Evolutionary conservation across 2,329 filamentous ascomycete genomes (phyloP).

Genomic region (Xylariaceae sp.): DNA sequence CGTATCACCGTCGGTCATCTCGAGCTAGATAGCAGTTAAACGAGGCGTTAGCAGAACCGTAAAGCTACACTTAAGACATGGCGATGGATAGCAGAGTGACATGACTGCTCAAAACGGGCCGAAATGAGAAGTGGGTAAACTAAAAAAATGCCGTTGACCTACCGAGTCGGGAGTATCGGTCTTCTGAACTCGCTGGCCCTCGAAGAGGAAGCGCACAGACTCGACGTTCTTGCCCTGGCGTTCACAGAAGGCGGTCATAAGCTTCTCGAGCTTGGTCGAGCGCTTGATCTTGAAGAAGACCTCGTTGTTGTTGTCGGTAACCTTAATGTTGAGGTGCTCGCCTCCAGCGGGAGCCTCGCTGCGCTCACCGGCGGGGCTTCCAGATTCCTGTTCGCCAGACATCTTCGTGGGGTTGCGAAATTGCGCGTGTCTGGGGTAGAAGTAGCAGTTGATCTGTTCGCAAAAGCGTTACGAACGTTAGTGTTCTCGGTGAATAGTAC

Average conservation of each 20-base stretch:
- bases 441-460: not conserved
- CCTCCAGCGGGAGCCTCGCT: slow-evolving; percentile 41
- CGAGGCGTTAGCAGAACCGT: slow-evolving; percentile 4
- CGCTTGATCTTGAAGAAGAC: slow-evolving; percentile 99
- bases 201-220: slow-evolving; percentile 91
- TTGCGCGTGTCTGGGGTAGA: not conserved
- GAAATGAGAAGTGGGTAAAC: not conserved
- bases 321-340: slow-evolving; percentile 97
- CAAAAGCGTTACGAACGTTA: not conserved
- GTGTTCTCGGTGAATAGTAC: too few relatives aligned
- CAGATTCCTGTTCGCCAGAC: slow-evolving; percentile 49
- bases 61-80: not conserved
- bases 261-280: slow-evolving; percentile 89
- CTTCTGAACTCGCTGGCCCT: slow-evolving; percentile 86
- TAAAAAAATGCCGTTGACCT: slow-evolving; percentile 41
- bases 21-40: slow-evolving; percentile 58
- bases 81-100: not conserved
- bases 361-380: slow-evolving; percentile 40
- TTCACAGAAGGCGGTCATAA: slow-evolving; percentile 98
- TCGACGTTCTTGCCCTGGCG: slow-evolving; percentile 81
- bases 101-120: slow-evolving; percentile 1
- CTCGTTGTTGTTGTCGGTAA: slow-evolving; percentile 98
- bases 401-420: slow-evolving; percentile 31
- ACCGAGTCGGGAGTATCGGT: slow-evolving; percentile 89
- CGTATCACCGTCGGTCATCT: slow-evolving; percentile 94